These are phyloP conservation scores for Pseudogymnoascus sp. DNA, from an alignment of 2,329 filamentous ascomycete genomes.

Conservation along the genomic window DNA sequence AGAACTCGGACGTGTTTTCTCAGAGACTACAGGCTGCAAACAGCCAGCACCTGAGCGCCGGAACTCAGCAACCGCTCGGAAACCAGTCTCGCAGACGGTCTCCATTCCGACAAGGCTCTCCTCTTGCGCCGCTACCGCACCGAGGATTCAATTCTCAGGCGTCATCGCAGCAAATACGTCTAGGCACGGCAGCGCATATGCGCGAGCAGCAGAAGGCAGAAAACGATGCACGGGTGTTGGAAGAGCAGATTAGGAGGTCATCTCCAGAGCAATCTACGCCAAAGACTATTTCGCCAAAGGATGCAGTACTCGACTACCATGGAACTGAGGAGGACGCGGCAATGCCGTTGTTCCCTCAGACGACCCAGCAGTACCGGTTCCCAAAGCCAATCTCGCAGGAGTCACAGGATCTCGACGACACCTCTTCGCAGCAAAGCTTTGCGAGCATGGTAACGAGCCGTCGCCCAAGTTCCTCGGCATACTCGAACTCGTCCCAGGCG, in stretches of 20 bases:
- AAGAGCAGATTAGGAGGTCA: slow-evolving; percentile 33
- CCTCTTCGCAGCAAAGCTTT: slow-evolving; percentile 34
- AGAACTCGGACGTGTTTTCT: slow-evolving; percentile 55
- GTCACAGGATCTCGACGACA: slow-evolving; percentile 30
- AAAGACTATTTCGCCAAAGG: slow-evolving; percentile 91
- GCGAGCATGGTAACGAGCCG: slow-evolving; percentile 35
- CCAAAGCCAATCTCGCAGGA: slow-evolving; percentile 22
- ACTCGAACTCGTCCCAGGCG: slow-evolving; percentile 26
- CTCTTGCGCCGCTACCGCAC: slow-evolving; percentile 42
- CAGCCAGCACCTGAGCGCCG: slow-evolving; percentile 59
- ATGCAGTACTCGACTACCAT: slow-evolving; percentile 78
- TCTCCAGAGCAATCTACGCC: slow-evolving; percentile 44
- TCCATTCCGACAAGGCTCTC: slow-evolving; percentile 70
- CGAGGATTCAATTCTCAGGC: slow-evolving; percentile 31
- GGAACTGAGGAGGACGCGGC: slow-evolving; percentile 64
- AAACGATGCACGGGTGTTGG: slow-evolving; percentile 44
- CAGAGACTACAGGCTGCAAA: slow-evolving; percentile 75
- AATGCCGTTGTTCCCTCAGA: slow-evolving; percentile 66
- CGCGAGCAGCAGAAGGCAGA: slow-evolving; percentile 55
- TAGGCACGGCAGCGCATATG: slow-evolving; percentile 51
- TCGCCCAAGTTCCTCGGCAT: slow-evolving; percentile 31
- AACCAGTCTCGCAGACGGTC: slow-evolving; percentile 58
- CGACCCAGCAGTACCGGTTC: slow-evolving; percentile 36
- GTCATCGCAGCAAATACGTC: slow-evolving; percentile 29
- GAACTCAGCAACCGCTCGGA: slow-evolving; percentile 39